Evolutionary conservation across 805 yeast species (phyloP), one percentile per base, ranked within the genome.

Genomic region (Schizosaccharomyces cryophilus): DNA sequence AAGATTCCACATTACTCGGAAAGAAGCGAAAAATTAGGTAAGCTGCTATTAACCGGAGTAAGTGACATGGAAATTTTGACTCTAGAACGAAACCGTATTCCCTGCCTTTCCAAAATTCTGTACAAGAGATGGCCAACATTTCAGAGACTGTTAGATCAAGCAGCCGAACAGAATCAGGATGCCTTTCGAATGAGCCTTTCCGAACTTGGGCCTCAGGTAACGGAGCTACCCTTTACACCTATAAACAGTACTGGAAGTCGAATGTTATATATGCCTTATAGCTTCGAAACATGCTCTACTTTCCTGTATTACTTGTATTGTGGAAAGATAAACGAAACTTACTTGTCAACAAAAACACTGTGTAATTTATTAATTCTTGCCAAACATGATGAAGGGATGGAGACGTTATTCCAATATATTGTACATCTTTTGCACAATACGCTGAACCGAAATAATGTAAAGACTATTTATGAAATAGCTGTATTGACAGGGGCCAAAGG

Each of bases 41-140:
- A 51, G 31, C 56, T 51, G n/a, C 30, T 51, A 29, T 51, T 51
- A 35, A 51, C 9, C 29, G 60, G 60, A 21, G 13, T 31, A 40
- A 30, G 54, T 13, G 61, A 59, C 42, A 59, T 59, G 61, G 61
- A 59, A 31, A 30, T 59, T n/a, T 24, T 59, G 54, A 59, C 61
- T 13, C n/a, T 59, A 6, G 61, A 59, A 7, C 54, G 54, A 6
- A 21, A n/a, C 9, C 48, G 26, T 26, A 24, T 59, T 11, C 61
- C 61, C 17, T 59, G 61, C 24, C 35, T 40, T 15, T 30, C 48
- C 35, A 40, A 29, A 59, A 47, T 59, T 2, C 35, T 59, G 30
- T 21, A 13, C 4, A 45, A 40, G 17, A 17, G 61, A 19, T 59
- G 61, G 61, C 55, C 61, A 9, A 19, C 24, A n/a, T 59, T 59